Conservation (phyloP, 2,329 filamentous ascomycete genomes). For the Ceratocystis cacaofunesta region DNA sequence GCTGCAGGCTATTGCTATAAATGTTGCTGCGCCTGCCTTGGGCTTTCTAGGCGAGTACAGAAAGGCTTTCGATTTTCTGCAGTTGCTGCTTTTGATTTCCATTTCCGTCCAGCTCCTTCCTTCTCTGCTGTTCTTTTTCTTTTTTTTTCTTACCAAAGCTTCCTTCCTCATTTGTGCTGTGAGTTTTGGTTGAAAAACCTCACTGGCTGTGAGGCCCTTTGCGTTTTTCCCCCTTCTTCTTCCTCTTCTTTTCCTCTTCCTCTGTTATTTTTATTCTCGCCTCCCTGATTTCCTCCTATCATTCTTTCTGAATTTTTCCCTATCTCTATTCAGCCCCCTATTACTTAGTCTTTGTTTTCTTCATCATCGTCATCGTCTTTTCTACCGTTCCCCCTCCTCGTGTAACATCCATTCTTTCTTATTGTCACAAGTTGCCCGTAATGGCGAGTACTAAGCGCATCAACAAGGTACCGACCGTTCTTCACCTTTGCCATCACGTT, state of each 20-base stretch:
- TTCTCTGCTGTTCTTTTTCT: not conserved
- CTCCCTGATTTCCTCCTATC: not conserved
- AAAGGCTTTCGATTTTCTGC: not conserved
- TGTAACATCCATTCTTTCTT: not conserved
- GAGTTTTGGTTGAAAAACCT: not conserved
- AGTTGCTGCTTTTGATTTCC: not conserved
- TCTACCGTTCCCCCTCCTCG: too few species aligned
- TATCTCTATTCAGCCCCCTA: too few species aligned
- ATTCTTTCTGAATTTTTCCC: not conserved
- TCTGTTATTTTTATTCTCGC: not conserved
- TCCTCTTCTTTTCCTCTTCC: not conserved
- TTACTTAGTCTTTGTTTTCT: too few species aligned
- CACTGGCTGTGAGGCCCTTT: not conserved
- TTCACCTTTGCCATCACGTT: not conserved
- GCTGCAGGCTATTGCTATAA: not conserved
- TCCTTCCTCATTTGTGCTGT: not conserved
- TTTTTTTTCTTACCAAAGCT: not conserved
- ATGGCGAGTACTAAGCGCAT: constrained; percentile 32
- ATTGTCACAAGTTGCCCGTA: constrained; percentile 14
- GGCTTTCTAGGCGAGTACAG: not conserved
- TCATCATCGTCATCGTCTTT: too few species aligned
- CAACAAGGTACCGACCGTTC: constrained; percentile 27
- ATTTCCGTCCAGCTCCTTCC: not conserved
- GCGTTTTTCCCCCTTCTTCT: not conserved
- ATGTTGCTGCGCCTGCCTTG: not conserved